Conservation (phyloP, 805 yeast genomes). For the Phaffomyces thermotolerans region DNA sequence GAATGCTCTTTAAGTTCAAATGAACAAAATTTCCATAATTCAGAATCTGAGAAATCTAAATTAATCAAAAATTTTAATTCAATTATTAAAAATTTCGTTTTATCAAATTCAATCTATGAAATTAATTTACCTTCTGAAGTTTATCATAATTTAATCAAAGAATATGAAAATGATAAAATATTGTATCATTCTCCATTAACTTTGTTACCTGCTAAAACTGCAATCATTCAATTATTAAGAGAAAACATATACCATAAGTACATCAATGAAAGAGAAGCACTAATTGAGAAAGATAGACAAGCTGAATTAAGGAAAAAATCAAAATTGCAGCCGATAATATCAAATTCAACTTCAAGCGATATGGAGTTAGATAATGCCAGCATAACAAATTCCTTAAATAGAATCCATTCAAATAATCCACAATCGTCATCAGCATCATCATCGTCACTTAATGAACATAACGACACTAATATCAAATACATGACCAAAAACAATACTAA, state of each 20-base stretch:
- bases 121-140: conserved; percentile 40
- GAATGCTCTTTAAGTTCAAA: not conserved
- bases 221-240: conserved; percentile 25
- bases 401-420: no score
- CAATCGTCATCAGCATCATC: no score
- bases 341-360: no score
- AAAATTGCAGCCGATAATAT: no score
- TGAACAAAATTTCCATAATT: not conserved
- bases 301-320: not conserved
- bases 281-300: conserved; percentile 8
- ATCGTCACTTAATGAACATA: no score
- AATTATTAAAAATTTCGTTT: conserved; percentile 35
- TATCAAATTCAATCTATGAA: conserved; percentile 37
- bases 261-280: conserved; percentile 17
- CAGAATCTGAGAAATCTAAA: conserved; percentile 13
- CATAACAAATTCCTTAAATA: no score
- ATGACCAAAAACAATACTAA: no score
- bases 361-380: no score
- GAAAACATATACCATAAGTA: conserved; percentile 28
- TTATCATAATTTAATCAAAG: conserved; percentile 24
- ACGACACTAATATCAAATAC: no score
- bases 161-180: conserved; percentile 18
- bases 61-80: conserved; percentile 28
- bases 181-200: conserved; percentile 28
- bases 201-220: conserved; percentile 26